Evolutionary conservation across 2,329 filamentous ascomycete genomes (phyloP).

Genomic region (Colletotrichum orbiculare): DNA sequence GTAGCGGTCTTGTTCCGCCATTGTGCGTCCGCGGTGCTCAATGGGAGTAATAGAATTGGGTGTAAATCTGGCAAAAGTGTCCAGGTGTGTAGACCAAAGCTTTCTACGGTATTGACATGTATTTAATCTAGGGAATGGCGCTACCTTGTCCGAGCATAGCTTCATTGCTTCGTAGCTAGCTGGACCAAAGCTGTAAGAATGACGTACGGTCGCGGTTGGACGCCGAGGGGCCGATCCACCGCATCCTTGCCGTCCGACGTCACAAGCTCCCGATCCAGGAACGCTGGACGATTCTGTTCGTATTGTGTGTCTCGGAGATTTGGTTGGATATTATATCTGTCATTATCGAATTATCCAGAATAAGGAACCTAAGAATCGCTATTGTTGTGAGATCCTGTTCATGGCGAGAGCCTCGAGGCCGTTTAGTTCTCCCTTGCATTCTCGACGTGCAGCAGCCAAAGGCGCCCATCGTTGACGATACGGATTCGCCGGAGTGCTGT

Average conservation of each 20-base stretch:
- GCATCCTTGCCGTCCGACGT: conserved; percentile 23
- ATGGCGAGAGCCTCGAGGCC: background rate
- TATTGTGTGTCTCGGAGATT: background rate
- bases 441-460: background rate
- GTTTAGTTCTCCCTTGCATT: background rate
- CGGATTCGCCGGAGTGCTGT: background rate
- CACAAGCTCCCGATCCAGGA: conserved; percentile 15
- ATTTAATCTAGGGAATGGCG: conserved; percentile 6
- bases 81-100: background rate
- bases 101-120: background rate
- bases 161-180: background rate
- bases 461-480: background rate
- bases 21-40: conserved; percentile 30
- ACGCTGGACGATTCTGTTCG: conserved; percentile 9
- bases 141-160: conserved; percentile 15
- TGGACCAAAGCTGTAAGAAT: conserved; percentile 27
- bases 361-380: no score
- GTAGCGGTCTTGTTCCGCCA: conserved; percentile 39
- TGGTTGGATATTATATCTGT: no score
- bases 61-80: background rate
- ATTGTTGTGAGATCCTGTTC: background rate
- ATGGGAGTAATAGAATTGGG: background rate
- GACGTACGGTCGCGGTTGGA: conserved; percentile 21
- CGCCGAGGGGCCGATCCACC: conserved; percentile 17
- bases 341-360: no score